Conservation (phyloP, 2,329 filamentous ascomycete genomes). For the Trichoderma sp. region DNA sequence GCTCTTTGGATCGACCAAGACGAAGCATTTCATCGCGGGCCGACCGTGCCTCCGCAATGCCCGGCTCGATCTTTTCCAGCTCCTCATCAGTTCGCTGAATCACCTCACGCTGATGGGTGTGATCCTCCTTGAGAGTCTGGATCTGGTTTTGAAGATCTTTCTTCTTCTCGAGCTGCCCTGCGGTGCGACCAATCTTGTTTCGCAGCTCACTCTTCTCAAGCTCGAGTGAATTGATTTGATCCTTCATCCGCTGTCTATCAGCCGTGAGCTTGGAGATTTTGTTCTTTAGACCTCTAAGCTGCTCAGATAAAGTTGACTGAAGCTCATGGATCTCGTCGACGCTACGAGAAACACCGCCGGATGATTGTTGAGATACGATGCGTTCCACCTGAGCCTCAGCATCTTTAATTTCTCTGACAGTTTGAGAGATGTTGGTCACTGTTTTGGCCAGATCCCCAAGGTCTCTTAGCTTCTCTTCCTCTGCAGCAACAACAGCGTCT, state of each 20-base stretch:
- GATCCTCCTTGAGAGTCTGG: conserved; percentile 67
- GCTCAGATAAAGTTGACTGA: conserved; percentile 63
- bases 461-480: conserved; percentile 65
- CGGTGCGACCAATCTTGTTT: conserved; percentile 67
- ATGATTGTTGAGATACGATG: conserved; percentile 72
- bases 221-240: conserved; percentile 67
- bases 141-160: conserved; percentile 67
- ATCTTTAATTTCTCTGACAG: conserved; percentile 66
- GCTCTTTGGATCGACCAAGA: conserved; percentile 69
- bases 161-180: conserved; percentile 79
- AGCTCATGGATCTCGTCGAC: conserved; percentile 82
- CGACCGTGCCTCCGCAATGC: conserved; percentile 71
- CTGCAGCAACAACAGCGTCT: conserved; percentile 63
- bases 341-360: conserved; percentile 62
- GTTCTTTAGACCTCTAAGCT: conserved; percentile 61
- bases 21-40: conserved; percentile 74
- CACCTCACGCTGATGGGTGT: conserved; percentile 63
- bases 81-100: conserved; percentile 70
- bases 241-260: conserved; percentile 70
- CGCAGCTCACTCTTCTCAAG: conserved; percentile 72
- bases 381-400: conserved; percentile 72
- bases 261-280: conserved; percentile 62
- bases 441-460: conserved; percentile 74
- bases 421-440: conserved; percentile 71
- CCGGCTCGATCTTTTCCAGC: conserved; percentile 69